phyloP scores from a whole-genome alignment of 129 eudicot genomes.

The Ambrosia trifida region DNA sequence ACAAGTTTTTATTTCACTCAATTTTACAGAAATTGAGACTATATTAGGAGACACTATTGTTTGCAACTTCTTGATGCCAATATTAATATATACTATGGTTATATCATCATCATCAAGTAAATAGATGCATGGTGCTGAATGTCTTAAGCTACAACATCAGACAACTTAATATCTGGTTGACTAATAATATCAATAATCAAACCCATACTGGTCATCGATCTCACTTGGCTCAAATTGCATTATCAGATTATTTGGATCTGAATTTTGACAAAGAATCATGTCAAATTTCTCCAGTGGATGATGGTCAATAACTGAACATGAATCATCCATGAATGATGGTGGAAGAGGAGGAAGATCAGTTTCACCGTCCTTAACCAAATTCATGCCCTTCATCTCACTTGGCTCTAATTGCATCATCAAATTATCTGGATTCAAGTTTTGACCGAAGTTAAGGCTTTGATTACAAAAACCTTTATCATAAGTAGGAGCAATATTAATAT shows the following conservation, averaged over 20 bases:
- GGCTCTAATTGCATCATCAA: conserved; percentile 3
- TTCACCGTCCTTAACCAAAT: background rate
- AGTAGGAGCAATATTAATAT: background rate
- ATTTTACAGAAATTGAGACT: no score
- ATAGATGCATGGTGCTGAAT: conserved; percentile 2
- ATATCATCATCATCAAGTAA: no score
- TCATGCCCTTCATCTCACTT: background rate
- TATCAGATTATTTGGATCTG: conserved; percentile 9
- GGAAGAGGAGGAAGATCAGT: conserved; percentile 33
- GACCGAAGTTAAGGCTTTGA: conserved; percentile 17
- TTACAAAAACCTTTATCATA: background rate
- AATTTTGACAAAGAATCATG: conserved; percentile 18
- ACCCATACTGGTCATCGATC: background rate
- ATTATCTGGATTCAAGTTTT: conserved; percentile 2
- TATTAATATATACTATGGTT: no score
- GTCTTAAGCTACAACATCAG: conserved; percentile 7
- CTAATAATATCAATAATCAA: conserved; percentile 13
- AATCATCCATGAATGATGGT: conserved; percentile 25
- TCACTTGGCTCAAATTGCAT: conserved; percentile 21
- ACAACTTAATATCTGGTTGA: conserved; percentile 23
- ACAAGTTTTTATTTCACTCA: no score
- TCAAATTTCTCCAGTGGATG: conserved; percentile 2
- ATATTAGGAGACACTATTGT: no score
- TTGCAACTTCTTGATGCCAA: no score
- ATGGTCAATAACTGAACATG: conserved; percentile 11